Conservation (phyloP, 306 rosid genomes). For the Lathyrus sativus region DNA sequence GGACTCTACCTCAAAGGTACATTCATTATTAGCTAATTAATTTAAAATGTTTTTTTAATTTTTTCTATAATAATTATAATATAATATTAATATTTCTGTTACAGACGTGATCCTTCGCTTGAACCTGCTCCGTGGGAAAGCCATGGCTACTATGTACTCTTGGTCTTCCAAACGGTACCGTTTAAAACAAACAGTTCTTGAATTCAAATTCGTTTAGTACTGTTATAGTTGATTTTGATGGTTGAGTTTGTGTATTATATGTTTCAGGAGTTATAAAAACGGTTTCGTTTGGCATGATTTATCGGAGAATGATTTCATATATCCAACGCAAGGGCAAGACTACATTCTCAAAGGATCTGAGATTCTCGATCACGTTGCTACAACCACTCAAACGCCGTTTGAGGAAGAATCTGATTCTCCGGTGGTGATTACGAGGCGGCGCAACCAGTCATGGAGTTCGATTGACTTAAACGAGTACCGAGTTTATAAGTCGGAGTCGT, state of each 20-base stretch:
- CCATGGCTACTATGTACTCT: constrained; percentile 76
- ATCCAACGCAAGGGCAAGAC: constrained; percentile 86
- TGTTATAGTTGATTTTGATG: background rate
- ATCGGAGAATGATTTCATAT: constrained; percentile 83
- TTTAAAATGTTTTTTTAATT: too few relatives aligned
- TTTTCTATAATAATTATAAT: background rate
- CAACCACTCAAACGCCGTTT: background rate
- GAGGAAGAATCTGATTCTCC: constrained; percentile 64
- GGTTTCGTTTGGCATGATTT: constrained; percentile 98
- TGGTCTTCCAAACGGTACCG: constrained; percentile 92
- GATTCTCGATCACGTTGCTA: constrained; percentile 52
- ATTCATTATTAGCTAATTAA: background rate
- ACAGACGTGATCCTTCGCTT: constrained; percentile 79
- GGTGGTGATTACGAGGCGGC: constrained; percentile 47
- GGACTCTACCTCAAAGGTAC: constrained; percentile 89
- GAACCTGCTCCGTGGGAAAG: constrained; percentile 79
- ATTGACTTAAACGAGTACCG: constrained; percentile 82
- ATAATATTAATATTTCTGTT: background rate
- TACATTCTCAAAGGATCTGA: constrained; percentile 94
- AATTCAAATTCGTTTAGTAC: background rate
- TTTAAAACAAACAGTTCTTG: background rate
- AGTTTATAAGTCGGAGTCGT: constrained; percentile 80
- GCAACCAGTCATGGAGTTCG: constrained; percentile 93
- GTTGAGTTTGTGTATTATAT: background rate
- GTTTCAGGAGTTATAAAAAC: constrained; percentile 70